Evolutionary conservation across 148 eudicot genomes (phyloP).

Genomic region (Fagopyrum homotropicum): DNA sequence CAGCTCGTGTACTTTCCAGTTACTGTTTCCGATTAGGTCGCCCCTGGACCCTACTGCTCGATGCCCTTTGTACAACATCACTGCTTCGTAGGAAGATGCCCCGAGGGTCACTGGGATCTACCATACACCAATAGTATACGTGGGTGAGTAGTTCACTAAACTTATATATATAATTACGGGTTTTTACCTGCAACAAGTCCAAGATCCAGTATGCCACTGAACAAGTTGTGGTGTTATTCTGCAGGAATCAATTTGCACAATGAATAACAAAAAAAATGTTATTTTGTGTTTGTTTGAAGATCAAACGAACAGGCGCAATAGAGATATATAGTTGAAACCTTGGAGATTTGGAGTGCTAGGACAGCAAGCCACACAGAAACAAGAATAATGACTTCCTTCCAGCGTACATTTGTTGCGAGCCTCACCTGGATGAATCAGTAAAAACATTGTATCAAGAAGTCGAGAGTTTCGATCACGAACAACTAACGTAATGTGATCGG

Average conservation of each 20-base stretch:
- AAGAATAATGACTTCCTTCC: constrained; percentile 40
- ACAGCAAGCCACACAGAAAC: constrained; percentile 40
- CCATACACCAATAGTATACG: not conserved
- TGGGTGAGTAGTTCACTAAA: no score
- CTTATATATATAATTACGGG: no score
- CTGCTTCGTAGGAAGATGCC: constrained; percentile 39
- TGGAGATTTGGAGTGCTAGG: constrained; percentile 37
- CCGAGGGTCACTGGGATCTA: constrained; percentile 3
- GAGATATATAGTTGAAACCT: constrained; percentile 19
- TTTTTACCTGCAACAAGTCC: constrained; percentile 44
- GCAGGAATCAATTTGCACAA: constrained; percentile 25
- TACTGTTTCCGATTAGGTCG: constrained; percentile 10
- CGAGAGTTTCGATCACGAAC: not conserved
- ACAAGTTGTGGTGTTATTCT: constrained; percentile 48
- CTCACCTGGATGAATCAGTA: constrained; percentile 3
- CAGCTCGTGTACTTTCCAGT: constrained; percentile 32
- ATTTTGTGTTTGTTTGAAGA: no score
- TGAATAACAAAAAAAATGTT: not conserved
- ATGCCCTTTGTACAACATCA: constrained; percentile 44
- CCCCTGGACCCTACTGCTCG: constrained; percentile 49
- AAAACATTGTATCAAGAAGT: not conserved
- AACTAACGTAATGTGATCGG: not conserved
- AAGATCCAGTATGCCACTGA: constrained; percentile 40
- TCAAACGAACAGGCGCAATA: not conserved
- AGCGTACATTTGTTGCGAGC: constrained; percentile 31